Conservation (phyloP, 495 filamentous ascomycete genomes). For the Gamarada debralockiae region DNA sequence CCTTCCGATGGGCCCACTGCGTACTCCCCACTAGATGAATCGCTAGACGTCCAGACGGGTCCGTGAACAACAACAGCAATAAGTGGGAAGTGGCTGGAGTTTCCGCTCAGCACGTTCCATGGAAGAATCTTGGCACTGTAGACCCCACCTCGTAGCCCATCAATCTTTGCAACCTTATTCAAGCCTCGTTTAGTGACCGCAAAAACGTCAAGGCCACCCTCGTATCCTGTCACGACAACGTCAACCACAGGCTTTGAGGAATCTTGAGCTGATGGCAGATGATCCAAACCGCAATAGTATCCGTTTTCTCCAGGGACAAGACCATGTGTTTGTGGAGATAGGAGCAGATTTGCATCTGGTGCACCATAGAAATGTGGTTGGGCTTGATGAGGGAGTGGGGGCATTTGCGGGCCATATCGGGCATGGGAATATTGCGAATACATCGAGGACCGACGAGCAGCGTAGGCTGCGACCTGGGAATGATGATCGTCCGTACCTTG, state of each 20-base stretch:
- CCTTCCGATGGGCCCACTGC: slow-evolving; percentile 15
- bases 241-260: slow-evolving; percentile 42
- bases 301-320: slow-evolving; percentile 58
- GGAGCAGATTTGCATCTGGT: slow-evolving; percentile 64
- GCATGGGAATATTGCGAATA: slow-evolving; percentile 46
- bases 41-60: slow-evolving; percentile 43
- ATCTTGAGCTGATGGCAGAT: slow-evolving; percentile 46
- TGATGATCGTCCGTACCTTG: slow-evolving; percentile 35
- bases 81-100: slow-evolving; percentile 47
- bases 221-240: slow-evolving; percentile 71
- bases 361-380: slow-evolving; percentile 70
- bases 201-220: slow-evolving; percentile 69
- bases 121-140: slow-evolving; percentile 75
- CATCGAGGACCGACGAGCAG: slow-evolving; percentile 51
- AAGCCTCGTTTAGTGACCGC: slow-evolving; percentile 63
- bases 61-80: slow-evolving; percentile 76
- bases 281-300: slow-evolving; percentile 79
- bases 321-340: slow-evolving; percentile 46
- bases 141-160: slow-evolving; percentile 75
- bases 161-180: slow-evolving; percentile 61
- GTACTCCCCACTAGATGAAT: slow-evolving; percentile 15
- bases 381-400: slow-evolving; percentile 76
- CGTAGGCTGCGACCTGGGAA: slow-evolving; percentile 39
- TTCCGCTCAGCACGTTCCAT: slow-evolving; percentile 35
- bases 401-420: slow-evolving; percentile 32